Evolutionary conservation across 2,329 filamentous ascomycete species (phyloP).

Genomic region (Diaporthe citriasiana): DNA sequence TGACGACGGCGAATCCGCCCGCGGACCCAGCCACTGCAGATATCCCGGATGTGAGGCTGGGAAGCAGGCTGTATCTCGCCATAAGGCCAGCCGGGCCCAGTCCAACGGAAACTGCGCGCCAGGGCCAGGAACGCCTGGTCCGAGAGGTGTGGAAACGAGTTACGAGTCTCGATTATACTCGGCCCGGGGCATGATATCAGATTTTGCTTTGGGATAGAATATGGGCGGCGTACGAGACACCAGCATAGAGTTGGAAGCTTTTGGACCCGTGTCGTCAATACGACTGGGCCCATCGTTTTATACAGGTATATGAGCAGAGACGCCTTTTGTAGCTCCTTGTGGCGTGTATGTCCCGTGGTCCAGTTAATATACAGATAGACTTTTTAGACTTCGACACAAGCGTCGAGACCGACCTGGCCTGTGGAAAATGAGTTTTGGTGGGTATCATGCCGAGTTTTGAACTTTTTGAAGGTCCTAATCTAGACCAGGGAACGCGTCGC

Average conservation of each 20-base stretch:
- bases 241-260: conserved; percentile 36
- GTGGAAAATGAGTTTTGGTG: conserved; percentile 31
- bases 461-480: conserved; percentile 27
- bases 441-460: conserved; percentile 40
- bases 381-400: neutral
- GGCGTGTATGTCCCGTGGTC: conserved; percentile 33
- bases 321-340: neutral
- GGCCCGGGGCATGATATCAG: conserved; percentile 67
- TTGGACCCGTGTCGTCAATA: conserved; percentile 8
- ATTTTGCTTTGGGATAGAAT: too few species aligned
- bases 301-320: conserved; percentile 42
- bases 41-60: conserved; percentile 73
- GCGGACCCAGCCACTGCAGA: conserved; percentile 65
- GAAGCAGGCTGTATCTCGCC: conserved; percentile 79
- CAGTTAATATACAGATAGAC: conserved; percentile 35
- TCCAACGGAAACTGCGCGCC: conserved; percentile 71
- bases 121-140: conserved; percentile 78
- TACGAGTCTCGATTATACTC: conserved; percentile 73
- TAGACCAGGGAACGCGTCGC: conserved; percentile 43
- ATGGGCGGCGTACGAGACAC: neutral
- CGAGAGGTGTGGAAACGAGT: conserved; percentile 82
- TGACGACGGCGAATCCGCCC: conserved; percentile 82
- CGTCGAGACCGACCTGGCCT: neutral
- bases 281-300: conserved; percentile 32
- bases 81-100: conserved; percentile 77